Base-by-base conservation (phyloP, 2,329 filamentous ascomycete genomes). In the Fusarium sp. region DNA sequence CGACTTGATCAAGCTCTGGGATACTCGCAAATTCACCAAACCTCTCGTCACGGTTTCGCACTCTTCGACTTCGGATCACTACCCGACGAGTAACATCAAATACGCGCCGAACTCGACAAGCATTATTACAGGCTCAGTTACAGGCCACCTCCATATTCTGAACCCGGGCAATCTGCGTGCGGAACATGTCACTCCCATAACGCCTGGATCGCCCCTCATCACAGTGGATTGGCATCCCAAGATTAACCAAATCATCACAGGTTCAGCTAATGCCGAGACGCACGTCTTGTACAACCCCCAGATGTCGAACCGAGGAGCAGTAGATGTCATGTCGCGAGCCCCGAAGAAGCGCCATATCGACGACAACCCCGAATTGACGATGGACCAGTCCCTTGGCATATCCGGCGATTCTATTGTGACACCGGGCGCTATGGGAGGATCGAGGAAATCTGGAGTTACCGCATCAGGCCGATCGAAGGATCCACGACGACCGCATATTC, bases 261-360 rank as follows among this genome's bases (percentile, higher is more conserved):
- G 95, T 68, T 98, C 96, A 54, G 95, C 95, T 62, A 98, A 98
- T 79, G 92, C 92, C 66, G 94, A 97, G 82, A 95, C 94, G 0
- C 96, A 95, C 79, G 89, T 98, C 47, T 91, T 99, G 57, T 99
- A 97, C 85, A 96, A 94, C 79, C 97, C 97, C 2, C 90, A 87
- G n/a, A 92, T 91, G 76, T 99, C 97, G 25, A 89, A 82, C 14
- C 92, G 91, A 70, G 97, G 97, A 68, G 97, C 95, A 4, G 92
- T 95, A 65, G 91, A 94, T 69, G 93, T 98, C 74, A 95, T 99
- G 91, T 95, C 93, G 71, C 94, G 95, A 79, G 95, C 95, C 0
- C 95, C 97, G 4, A 98, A 99, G 86, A 95, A 95, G 78, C 93
- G 96, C 2, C 96, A 99, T 81, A 91, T 99, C 69, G 97, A 99